Evolutionary conservation across 2,329 filamentous ascomycete genomes (phyloP).

Genomic region (Exophiala oligosperma): DNA sequence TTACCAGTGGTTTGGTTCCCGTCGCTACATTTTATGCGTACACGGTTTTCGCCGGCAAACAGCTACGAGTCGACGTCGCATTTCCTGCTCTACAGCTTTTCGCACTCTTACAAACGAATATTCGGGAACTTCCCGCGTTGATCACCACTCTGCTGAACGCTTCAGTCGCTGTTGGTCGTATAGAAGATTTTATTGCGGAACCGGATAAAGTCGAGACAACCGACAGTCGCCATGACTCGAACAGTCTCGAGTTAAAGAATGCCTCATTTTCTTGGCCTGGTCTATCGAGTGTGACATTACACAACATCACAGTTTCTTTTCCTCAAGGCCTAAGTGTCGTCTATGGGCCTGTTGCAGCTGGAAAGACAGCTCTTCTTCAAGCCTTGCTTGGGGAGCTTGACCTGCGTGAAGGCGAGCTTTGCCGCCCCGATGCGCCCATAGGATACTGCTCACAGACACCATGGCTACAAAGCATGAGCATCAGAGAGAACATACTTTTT

Average conservation of each 20-base stretch:
- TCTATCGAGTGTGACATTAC: conserved; percentile 55
- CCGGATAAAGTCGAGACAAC: conserved; percentile 69
- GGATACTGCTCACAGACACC: conserved; percentile 67
- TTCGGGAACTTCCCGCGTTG: conserved; percentile 73
- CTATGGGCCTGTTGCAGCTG: conserved; percentile 63
- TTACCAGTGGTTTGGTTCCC: conserved; percentile 73
- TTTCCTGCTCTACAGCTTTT: conserved; percentile 87
- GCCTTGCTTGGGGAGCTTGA: conserved; percentile 62
- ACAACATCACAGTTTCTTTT: conserved; percentile 56
- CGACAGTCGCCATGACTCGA: background rate
- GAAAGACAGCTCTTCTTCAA: conserved; percentile 63
- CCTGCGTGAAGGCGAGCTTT: conserved; percentile 50
- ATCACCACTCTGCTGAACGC: conserved; percentile 79
- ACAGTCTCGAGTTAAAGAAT: conserved; percentile 53
- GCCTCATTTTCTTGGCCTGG: conserved; percentile 83
- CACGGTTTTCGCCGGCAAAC: conserved; percentile 67
- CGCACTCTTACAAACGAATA: conserved; percentile 67
- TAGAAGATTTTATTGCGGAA: conserved; percentile 84
- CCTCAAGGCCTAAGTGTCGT: conserved; percentile 60
- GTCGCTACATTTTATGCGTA: conserved; percentile 80
- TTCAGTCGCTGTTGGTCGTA: conserved; percentile 75
- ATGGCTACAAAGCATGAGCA: conserved; percentile 70
- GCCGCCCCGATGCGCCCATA: conserved; percentile 53
- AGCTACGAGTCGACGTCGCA: conserved; percentile 75
- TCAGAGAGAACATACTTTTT: conserved; percentile 68